phyloP scores from a whole-genome alignment of 192 early-diverging fungal genomes.

The Powellomyces hirtus region DNA sequence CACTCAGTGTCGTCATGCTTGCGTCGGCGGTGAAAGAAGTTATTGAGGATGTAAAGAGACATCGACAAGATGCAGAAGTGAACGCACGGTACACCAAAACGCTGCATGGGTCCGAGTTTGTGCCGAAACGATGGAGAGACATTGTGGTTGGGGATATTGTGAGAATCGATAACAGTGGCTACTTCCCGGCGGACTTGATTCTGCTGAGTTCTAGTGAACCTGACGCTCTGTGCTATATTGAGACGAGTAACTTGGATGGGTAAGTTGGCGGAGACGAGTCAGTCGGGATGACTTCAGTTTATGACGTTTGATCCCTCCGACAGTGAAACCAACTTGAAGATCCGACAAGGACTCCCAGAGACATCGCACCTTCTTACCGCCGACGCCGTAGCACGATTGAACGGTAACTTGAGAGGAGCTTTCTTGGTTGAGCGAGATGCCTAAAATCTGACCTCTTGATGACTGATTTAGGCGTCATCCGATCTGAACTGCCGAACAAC shows the following conservation, averaged over 20 bases:
- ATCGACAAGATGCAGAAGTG: slow-evolving; percentile 43
- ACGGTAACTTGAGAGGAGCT: slow-evolving; percentile 1
- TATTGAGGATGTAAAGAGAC: slow-evolving; percentile 72
- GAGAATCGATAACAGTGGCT: slow-evolving; percentile 79
- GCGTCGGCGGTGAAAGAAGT: slow-evolving; percentile 93
- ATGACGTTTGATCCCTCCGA: background rate
- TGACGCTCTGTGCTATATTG: slow-evolving; percentile 95
- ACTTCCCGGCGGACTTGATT: slow-evolving; percentile 92
- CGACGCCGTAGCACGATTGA: slow-evolving; percentile 51
- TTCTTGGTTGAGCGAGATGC: too few species aligned
- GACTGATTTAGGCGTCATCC: slow-evolving; percentile 58
- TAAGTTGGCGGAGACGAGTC: too few species aligned
- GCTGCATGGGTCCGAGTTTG: slow-evolving; percentile 58
- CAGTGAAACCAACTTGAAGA: slow-evolving; percentile 97
- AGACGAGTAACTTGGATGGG: slow-evolving; percentile 98
- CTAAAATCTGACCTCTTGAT: background rate
- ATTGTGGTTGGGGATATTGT: slow-evolving; percentile 92
- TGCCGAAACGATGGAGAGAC: slow-evolving; percentile 74
- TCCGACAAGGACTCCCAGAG: slow-evolving; percentile 90
- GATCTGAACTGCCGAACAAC: slow-evolving; percentile 93
- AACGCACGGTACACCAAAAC: slow-evolving; percentile 44
- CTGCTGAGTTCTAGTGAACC: slow-evolving; percentile 90
- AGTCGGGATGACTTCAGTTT: background rate
- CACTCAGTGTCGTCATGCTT: slow-evolving; percentile 77
- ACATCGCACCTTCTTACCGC: slow-evolving; percentile 75